phyloP scores from a whole-genome alignment of 23 red algal genomes.

The Gracilaria gracilis region DNA sequence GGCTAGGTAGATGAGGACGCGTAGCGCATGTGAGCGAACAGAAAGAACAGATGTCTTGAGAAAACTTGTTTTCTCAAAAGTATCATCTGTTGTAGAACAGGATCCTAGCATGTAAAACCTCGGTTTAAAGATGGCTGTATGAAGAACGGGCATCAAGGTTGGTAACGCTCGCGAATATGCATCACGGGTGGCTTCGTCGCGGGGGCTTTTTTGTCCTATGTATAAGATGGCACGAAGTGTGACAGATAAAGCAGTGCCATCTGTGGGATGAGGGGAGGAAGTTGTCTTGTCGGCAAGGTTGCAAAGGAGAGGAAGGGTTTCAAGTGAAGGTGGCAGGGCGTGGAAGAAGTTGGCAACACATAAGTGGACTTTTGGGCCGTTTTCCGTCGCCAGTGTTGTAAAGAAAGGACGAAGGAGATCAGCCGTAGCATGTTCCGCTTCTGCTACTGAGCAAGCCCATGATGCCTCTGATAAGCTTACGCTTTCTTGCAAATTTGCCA shows the following conservation, averaged over 20 bases:
- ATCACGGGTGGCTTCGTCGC: constrained; percentile 27
- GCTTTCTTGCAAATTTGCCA: background rate
- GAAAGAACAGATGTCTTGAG: background rate
- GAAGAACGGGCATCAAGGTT: constrained; percentile 24
- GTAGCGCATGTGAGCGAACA: constrained; percentile 9
- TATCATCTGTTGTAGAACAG: background rate
- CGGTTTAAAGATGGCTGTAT: constrained; percentile 12
- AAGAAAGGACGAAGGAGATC: constrained; percentile 31
- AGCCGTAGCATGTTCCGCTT: background rate
- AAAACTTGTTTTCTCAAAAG: background rate
- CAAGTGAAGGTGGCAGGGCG: background rate
- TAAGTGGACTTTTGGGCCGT: constrained; percentile 6
- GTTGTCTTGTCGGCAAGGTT: background rate
- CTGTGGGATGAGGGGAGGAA: background rate
- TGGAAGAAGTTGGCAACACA: constrained; percentile 8
- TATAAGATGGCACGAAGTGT: background rate
- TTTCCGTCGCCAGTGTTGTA: background rate
- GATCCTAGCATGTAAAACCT: background rate
- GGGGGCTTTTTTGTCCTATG: background rate
- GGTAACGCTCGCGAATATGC: constrained; percentile 17
- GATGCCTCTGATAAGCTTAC: constrained; percentile 1
- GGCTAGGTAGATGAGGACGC: background rate
- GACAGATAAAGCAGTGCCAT: background rate
- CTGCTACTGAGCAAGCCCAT: background rate
- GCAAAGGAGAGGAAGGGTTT: constrained; percentile 13